Evolutionary conservation across 2,329 filamentous ascomycete species (phyloP), one percentile per base, ranked within the genome.

Genomic region (Calonectria pseudoreteaudii): DNA sequence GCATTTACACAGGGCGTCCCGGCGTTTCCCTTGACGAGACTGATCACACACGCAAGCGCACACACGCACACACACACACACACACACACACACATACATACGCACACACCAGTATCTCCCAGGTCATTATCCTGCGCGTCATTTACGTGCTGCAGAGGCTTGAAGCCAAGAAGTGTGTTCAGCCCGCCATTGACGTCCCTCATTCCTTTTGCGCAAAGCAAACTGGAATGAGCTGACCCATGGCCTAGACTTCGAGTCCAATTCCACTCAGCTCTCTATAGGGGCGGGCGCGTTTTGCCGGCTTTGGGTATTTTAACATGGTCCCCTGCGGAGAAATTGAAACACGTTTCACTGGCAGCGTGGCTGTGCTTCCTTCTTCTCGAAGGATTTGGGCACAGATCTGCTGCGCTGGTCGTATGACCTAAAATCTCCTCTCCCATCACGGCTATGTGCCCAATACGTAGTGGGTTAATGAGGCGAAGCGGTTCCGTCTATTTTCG

Each of bases 71-170:
- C 52, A 50, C 66, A 31, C 50, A 31, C 49, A 20, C 47, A 18
- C 66, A 66, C 52, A 50, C 66, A 31, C 50, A 31, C 49, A 20
- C 18, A 20, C 28, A 31, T 31, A 38, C 56, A 28, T 26, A 30
- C 50, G 50, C 50, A 53, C 50, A 26, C 56, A 56, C 53, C 36
- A 77, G 69, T 75, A 77, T 74, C 68, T 73, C 70, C 58, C 66
- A 67, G 28, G 66, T 79, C 74, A 71, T 73, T 68, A 69, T 75
- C 72, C 80, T 81, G 77, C 76, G 76, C 76, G 77, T 78, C 80
- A 81, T 79, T 68, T 69, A 71, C 71, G 41, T 72, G 74, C 74
- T 71, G 76, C 72, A 56, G 68, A 78, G 74, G 52, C 44, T 71
- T 38, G 49, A 52, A 53, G 53, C 62, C 47, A 47, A 72, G 58